Evolutionary conservation across 495 filamentous ascomycete species (phyloP), one percentile per base, ranked within the genome.

Genomic region (Venustampulla echinocandica): DNA sequence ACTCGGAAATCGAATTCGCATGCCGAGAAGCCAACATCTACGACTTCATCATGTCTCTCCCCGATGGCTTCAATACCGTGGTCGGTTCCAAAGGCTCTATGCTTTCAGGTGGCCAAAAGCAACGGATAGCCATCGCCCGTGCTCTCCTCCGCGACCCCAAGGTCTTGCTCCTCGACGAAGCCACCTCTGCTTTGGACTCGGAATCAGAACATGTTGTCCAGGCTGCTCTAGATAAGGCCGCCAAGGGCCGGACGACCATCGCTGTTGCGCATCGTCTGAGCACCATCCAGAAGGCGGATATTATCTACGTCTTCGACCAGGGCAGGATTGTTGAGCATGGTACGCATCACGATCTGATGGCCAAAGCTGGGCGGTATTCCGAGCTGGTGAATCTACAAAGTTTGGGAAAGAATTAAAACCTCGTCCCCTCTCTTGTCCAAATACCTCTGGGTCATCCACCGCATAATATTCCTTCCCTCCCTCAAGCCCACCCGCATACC

Each of bases 1-100:
- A 93, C 33, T 82, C 79, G 28, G 70, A 71, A 4, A 72, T 95
- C 24, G 69, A 81, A 40, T 73, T 82, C 52, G 86, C 84, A 11
- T 92, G 87, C 69, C 81, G 80, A 48, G 83, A 90, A 58, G 88
- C 88, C 33, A 95, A 94, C 55, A 95, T 95, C 55, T 87, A 89
- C 61, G 86, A 92, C 55, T 94, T 93, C 63, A 90, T 95, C 61
- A 74, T 81, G 60, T 82, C 80, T 35, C 65, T 81, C 11, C 78
- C 80, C 18, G 82, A 90, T 5, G 85, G 84, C 25, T 84, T 90
- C 63, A 69, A 74, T 53, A 93, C 87, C 10, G 54, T 81, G 11
- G 82, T 88, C 23, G 87, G 87, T 20, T 81, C 71, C 35, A 88
- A 87, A 59, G 87, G 87, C 42, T 71, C 78, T 43, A 79, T 86